Base-by-base conservation (phyloP, 164 flowering plant genomes). In the Vitis riparia region DNA sequence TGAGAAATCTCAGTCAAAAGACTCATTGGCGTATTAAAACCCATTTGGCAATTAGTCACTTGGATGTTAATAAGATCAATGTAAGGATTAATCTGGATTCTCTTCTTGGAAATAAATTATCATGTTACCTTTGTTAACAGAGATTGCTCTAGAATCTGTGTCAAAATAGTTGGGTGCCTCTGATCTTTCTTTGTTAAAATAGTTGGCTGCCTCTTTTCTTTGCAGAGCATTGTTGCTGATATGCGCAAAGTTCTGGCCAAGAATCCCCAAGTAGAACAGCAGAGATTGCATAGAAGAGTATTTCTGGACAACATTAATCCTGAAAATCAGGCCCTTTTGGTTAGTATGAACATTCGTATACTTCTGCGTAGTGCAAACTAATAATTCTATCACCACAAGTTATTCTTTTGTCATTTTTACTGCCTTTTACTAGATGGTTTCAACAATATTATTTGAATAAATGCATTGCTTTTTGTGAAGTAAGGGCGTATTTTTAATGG, bases 181-280 rank as follows among this genome's bases (percentile, higher is more conserved):
- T 9, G 59, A 17, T 62, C 9, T 68, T 71, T 60, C 37, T 32
- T 2, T 17, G 12, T 7, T 47, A 19, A 19, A 50, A 13, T 11
- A 16, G 51, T 37, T 65, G 30, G 10, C 23, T 8, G 66, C 15
- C 58, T 51, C 66, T 56, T 68, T 47, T 72, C 6, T 76, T 53
- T 78, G 70, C 90, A 94, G 98, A 90, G 55, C 77, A 94, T 94
- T 83, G 97, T 94, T 55, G 97, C 97, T 37, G 97, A 94, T 72
- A 92, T 94, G 98, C 97, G 98, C 19, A 94, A 94, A 81, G 94
- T 94, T 11, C 79, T 94, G 90, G 89, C 98, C 17, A 94, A 94
- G 80, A 90, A 92, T 81, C 98, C 97, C 71, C 98, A 90, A 74
- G 93, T 94, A 13, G 98, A 94, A 80, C 98, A 94, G 78, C 90